These are phyloP conservation scores for Fusarium xylarioides DNA, from an alignment of 2,329 filamentous ascomycete genomes.

Conservation along the genomic window DNA sequence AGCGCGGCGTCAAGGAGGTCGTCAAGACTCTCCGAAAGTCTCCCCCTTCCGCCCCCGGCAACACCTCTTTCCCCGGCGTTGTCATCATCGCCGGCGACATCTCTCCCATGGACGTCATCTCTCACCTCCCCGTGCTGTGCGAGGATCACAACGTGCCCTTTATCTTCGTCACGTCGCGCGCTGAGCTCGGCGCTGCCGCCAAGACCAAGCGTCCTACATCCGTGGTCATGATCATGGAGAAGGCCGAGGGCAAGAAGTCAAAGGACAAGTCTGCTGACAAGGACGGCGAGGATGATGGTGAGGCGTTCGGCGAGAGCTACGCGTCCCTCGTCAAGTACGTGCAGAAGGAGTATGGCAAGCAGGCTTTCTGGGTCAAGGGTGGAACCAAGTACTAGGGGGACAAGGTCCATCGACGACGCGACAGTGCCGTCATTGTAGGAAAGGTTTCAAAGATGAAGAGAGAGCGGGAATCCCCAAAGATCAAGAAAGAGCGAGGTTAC, in stretches of 20 bases:
- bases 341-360: conserved; percentile 71
- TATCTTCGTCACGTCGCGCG: conserved; percentile 91
- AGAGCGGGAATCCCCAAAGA: background rate
- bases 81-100: conserved; percentile 97
- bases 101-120: conserved; percentile 98
- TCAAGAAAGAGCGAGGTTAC: conserved; percentile 4
- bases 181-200: conserved; percentile 91
- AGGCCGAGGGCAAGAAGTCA: conserved; percentile 57
- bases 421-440: background rate
- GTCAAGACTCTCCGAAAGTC: conserved; percentile 98
- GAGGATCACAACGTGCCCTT: conserved; percentile 98
- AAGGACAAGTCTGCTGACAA: conserved; percentile 55
- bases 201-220: conserved; percentile 96
- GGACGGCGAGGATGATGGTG: conserved; percentile 60
- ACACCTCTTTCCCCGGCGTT: conserved; percentile 73
- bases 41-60: conserved; percentile 71
- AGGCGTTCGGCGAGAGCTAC: conserved; percentile 71
- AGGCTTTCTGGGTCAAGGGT: conserved; percentile 60
- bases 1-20: conserved; percentile 98
- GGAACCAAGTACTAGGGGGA: conserved; percentile 42
- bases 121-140: conserved; percentile 95
- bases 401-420: background rate
- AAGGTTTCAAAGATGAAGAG: background rate
- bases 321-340: conserved; percentile 72
- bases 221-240: conserved; percentile 87